These are phyloP conservation scores for Leccinum disarticulatum DNA, from an alignment of 768 basidiomycete genomes.

Conservation along the genomic window DNA sequence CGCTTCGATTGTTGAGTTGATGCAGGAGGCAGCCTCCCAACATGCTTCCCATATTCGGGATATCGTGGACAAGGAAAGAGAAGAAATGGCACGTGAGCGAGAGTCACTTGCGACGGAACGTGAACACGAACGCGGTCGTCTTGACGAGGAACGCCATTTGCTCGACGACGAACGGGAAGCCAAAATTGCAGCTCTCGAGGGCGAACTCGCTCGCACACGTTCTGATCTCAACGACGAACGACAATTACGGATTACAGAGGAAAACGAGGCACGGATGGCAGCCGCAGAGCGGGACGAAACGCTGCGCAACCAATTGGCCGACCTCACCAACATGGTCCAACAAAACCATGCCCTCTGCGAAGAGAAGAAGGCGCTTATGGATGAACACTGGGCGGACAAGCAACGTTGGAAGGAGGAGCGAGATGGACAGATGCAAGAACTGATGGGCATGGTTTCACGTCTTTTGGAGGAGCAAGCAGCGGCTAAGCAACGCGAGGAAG, in stretches of 20 bases:
- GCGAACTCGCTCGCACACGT: no score
- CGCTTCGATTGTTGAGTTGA: conserved; percentile 35
- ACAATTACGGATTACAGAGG: no score
- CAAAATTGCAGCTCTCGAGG: no score
- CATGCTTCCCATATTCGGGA: conserved; percentile 60
- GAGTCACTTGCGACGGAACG: conserved; percentile 35
- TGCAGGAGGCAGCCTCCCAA: conserved; percentile 54
- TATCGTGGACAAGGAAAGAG: conserved; percentile 56
- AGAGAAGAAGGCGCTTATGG: conserved; percentile 57
- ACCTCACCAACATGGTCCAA: conserved; percentile 72
- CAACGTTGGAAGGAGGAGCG: conserved; percentile 55
- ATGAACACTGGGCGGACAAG: conserved; percentile 60
- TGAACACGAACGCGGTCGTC: no score
- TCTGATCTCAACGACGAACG: no score
- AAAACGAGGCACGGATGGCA: no score
- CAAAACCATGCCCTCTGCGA: conserved; percentile 61
- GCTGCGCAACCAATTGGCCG: conserved; percentile 58
- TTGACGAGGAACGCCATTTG: no score
- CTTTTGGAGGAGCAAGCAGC: conserved; percentile 56
- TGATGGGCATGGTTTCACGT: conserved; percentile 61
- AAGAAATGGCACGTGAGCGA: conserved; percentile 54
- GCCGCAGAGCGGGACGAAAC: conserved; percentile 51
- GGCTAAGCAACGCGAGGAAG: conserved; percentile 51
- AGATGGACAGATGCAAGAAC: conserved; percentile 52
- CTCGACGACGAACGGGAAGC: no score